Conservation (phyloP, 1,284 basidiomycete genomes). For the Papiliotrema terrestris region DNA sequence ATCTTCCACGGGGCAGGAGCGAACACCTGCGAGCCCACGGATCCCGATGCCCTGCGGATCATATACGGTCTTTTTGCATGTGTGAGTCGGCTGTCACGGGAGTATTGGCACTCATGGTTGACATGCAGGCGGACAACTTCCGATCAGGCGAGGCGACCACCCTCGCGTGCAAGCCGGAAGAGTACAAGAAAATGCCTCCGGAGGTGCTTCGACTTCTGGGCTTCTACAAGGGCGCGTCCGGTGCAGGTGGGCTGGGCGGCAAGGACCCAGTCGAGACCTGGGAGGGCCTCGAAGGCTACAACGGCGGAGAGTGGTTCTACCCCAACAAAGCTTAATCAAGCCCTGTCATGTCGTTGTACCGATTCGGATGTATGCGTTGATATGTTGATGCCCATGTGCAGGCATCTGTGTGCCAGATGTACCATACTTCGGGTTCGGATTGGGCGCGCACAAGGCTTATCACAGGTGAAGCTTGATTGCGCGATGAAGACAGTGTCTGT, state of each 20-base stretch:
- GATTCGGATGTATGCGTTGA: too few relatives aligned
- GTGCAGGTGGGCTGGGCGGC: slow-evolving; percentile 13
- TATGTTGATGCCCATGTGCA: too few relatives aligned
- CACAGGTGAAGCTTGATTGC: too few relatives aligned
- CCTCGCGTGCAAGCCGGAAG: slow-evolving; percentile 15
- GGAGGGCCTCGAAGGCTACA: slow-evolving; percentile 13
- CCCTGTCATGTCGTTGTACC: too few relatives aligned
- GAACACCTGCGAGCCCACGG: slow-evolving; percentile 6
- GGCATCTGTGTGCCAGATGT: too few relatives aligned
- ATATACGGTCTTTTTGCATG: slow-evolving; percentile 21
- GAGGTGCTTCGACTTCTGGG: slow-evolving; percentile 14
- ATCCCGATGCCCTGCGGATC: slow-evolving; percentile 14
- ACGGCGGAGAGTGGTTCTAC: slow-evolving; percentile 17
- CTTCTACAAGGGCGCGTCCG: slow-evolving; percentile 14
- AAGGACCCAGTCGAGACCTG: slow-evolving; percentile 17
- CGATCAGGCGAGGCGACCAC: slow-evolving; percentile 19
- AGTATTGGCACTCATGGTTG: not conserved
- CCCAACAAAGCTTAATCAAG: not conserved
- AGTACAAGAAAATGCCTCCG: slow-evolving; percentile 22
- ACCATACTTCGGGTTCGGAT: too few relatives aligned
- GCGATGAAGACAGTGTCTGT: too few relatives aligned
- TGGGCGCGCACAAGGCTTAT: too few relatives aligned
- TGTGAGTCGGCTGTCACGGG: slow-evolving; percentile 1
- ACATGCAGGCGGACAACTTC: slow-evolving; percentile 17
- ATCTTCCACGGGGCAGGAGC: slow-evolving; percentile 23